Evolutionary conservation across 805 yeast genomes (phyloP).

Genomic region (Pichia exigua): DNA sequence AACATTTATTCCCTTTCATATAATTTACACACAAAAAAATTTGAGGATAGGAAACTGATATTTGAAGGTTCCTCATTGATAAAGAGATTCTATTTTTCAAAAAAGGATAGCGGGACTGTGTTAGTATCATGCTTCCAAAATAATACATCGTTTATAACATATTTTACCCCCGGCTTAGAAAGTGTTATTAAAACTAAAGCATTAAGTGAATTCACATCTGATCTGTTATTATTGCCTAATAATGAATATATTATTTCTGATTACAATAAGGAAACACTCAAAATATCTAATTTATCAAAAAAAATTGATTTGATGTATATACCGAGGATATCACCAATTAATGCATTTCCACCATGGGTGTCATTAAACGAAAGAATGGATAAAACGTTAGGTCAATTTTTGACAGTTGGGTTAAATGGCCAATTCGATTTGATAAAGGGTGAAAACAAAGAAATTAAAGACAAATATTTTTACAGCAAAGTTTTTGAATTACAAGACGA

Average conservation of each 20-base stretch:
- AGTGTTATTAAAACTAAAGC: background rate
- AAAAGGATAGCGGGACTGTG: background rate
- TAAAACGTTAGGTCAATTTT: slow-evolving; percentile 13
- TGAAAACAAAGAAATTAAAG: background rate
- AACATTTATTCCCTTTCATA: background rate
- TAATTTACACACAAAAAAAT: background rate
- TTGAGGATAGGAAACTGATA: background rate
- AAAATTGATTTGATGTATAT: slow-evolving; percentile 24
- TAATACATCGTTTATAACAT: background rate
- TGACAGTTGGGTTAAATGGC: slow-evolving; percentile 33
- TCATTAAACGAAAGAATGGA: slow-evolving; percentile 1
- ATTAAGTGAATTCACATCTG: slow-evolving; percentile 7
- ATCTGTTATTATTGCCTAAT: background rate
- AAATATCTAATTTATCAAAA: slow-evolving; percentile 28
- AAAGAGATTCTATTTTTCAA: background rate
- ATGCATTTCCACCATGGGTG: slow-evolving; percentile 27
- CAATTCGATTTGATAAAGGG: slow-evolving; percentile 21
- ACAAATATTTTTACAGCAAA: background rate
- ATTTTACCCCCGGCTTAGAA: background rate
- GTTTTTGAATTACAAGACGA: background rate
- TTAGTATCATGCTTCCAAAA: background rate
- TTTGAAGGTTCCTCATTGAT: background rate
- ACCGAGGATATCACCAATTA: slow-evolving; percentile 19
- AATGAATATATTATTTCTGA: background rate
- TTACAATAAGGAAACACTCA: slow-evolving; percentile 21